Evolutionary conservation across 1,284 basidiomycete species (phyloP).

Genomic region (Marasmius sp.): DNA sequence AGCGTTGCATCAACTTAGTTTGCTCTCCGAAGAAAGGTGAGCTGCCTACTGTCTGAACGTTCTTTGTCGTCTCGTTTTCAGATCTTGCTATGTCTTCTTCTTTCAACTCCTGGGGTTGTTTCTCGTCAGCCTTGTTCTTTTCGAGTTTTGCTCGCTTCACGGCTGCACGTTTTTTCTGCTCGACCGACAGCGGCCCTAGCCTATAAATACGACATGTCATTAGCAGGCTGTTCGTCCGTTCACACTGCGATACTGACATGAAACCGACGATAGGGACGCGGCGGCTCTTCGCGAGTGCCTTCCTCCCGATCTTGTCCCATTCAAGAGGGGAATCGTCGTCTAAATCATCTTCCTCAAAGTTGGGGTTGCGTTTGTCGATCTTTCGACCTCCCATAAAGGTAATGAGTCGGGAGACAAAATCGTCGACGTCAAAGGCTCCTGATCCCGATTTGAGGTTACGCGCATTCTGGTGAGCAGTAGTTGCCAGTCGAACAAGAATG

Average conservation of each 20-base stretch:
- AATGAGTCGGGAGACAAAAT: constrained; percentile 73
- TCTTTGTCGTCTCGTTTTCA: constrained; percentile 82
- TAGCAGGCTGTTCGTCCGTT: background rate
- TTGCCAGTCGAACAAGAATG: constrained; percentile 69
- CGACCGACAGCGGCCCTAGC: constrained; percentile 77
- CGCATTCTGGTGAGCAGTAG: constrained; percentile 74
- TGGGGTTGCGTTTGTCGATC: constrained; percentile 37
- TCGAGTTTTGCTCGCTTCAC: constrained; percentile 69
- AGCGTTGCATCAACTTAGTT: background rate
- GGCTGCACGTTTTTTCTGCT: constrained; percentile 67
- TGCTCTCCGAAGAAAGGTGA: background rate
- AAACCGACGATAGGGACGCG: constrained; percentile 75
- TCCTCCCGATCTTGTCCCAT: constrained; percentile 75
- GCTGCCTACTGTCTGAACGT: constrained; percentile 60
- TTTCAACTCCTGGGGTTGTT: constrained; percentile 70
- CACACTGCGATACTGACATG: constrained; percentile 54
- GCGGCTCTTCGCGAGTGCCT: constrained; percentile 71
- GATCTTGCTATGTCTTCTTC: constrained; percentile 77
- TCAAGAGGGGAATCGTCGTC: constrained; percentile 45
- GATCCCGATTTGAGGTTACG: constrained; percentile 83
- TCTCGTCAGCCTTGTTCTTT: constrained; percentile 67
- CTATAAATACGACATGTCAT: constrained; percentile 34
- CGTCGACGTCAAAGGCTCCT: constrained; percentile 82
- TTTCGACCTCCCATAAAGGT: constrained; percentile 71
- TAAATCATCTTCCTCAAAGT: constrained; percentile 33